Evolutionary conservation across 257 asterid genomes (phyloP).

Genomic region (Salvia hispanica): DNA sequence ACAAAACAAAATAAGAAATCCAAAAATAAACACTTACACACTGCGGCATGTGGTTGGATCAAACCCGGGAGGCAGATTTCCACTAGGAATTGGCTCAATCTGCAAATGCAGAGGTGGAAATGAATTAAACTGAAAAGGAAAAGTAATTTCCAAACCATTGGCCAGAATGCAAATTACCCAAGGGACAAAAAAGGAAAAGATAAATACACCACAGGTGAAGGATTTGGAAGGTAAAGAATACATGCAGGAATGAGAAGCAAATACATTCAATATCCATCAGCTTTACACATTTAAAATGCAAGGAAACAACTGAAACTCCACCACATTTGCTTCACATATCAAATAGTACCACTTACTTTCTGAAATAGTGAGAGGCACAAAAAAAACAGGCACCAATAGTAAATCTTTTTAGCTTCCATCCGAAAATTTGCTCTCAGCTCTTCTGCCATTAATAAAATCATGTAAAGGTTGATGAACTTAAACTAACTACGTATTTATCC

Average conservation of each 20-base stretch:
- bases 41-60: too few species aligned
- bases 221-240: background rate
- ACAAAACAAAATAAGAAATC: too few species aligned
- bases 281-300: background rate
- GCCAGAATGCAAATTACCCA: conserved; percentile 21
- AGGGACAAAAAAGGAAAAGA: background rate
- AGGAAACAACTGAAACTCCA: conserved; percentile 6
- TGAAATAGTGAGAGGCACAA: background rate
- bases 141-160: conserved; percentile 13
- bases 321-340: background rate
- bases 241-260: background rate
- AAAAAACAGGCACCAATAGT: background rate
- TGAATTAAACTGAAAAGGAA: conserved; percentile 25
- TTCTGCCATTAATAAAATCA: background rate
- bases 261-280: background rate
- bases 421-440: background rate
- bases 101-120: conserved; percentile 79
- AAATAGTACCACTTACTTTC: conserved; percentile 5
- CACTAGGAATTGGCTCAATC: too few species aligned
- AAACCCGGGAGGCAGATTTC: too few species aligned
- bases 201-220: background rate
- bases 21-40: too few species aligned
- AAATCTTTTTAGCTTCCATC: conserved; percentile 9
- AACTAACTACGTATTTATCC: background rate
- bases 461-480: background rate